These are phyloP conservation scores for Soucietia sequanensis DNA, from an alignment of 805 yeast species.

Conservation along the genomic window DNA sequence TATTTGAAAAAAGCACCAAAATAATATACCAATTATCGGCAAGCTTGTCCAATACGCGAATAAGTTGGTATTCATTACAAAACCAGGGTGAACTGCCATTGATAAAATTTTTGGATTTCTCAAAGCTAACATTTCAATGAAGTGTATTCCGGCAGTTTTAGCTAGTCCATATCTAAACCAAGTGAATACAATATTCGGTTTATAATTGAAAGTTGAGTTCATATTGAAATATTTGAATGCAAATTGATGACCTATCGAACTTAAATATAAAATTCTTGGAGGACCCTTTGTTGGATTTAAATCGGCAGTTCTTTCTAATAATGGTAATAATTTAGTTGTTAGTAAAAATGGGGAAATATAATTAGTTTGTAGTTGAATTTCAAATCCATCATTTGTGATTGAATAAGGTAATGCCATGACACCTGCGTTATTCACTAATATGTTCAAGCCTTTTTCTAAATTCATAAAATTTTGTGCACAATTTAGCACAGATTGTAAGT, in stretches of 20 bases:
- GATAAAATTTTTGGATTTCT: conserved; percentile 65
- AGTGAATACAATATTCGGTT: conserved; percentile 68
- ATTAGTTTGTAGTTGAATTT: conserved; percentile 76
- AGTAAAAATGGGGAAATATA: conserved; percentile 73
- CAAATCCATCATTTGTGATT: conserved; percentile 67
- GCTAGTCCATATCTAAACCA: conserved; percentile 79
- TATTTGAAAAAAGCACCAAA: conserved; percentile 69
- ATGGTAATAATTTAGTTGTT: conserved; percentile 57
- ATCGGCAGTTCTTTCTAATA: conserved; percentile 42
- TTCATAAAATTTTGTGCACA: conserved; percentile 49
- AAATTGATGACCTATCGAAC: conserved; percentile 65
- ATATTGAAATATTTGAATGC: conserved; percentile 48
- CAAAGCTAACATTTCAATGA: conserved; percentile 59
- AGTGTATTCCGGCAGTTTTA: conserved; percentile 76
- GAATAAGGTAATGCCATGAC: conserved; percentile 73
- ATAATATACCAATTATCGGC: conserved; percentile 73
- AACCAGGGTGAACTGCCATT: conserved; percentile 77
- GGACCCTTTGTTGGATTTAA: conserved; percentile 23
- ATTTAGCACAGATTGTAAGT: conserved; percentile 28
- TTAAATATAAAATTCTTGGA: conserved; percentile 61
- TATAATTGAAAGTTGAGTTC: conserved; percentile 48
- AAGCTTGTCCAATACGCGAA: conserved; percentile 75
- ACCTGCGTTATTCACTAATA: conserved; percentile 77
- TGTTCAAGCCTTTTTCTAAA: conserved; percentile 51
- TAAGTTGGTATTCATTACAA: conserved; percentile 77